Percentiles rank a stretch among this genome's conserved stretches.
Evolutionary conservation across 192 early-diverging fungal genomes (phyloP).

Genomic region (Backusella circina): DNA sequence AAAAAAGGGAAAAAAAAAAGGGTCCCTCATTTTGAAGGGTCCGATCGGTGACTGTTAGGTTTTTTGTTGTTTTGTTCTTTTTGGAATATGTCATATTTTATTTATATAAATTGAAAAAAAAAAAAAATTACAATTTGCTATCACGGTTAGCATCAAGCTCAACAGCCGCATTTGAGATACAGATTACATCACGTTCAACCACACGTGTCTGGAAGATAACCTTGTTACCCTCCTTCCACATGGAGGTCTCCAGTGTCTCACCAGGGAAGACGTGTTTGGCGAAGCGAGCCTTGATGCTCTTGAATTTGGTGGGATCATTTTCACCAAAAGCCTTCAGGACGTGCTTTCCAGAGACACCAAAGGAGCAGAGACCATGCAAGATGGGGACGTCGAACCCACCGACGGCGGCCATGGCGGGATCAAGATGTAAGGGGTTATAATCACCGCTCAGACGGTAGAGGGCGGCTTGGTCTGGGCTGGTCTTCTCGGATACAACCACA

Average conservation of each 20-base stretch:
- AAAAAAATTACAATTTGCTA: conserved; percentile 18
- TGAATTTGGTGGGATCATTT: conserved; percentile 62
- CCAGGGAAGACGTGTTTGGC: conserved; percentile 89
- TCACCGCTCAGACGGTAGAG: conserved; percentile 94
- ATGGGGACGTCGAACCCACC: conserved; percentile 97
- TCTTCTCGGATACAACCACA: conserved; percentile 79
- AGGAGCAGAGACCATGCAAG: conserved; percentile 92
- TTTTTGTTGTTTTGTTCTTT: not conserved
- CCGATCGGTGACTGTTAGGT: not conserved
- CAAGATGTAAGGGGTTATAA: conserved; percentile 96
- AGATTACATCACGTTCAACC: conserved; percentile 88
- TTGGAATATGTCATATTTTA: too few species aligned
- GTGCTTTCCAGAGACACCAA: conserved; percentile 88
- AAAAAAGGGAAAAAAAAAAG: not conserved
- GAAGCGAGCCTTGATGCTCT: conserved; percentile 91
- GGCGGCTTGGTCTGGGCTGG: conserved; percentile 86
- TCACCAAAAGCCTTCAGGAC: conserved; percentile 74
- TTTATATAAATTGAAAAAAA: not conserved
- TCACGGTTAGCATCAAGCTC: conserved; percentile 51
- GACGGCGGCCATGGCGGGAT: conserved; percentile 88
- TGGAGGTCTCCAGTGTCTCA: conserved; percentile 96
- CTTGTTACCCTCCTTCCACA: conserved; percentile 89
- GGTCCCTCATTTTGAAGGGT: not conserved
- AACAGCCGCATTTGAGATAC: conserved; percentile 88
- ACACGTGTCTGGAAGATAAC: conserved; percentile 92